Conservation (phyloP, 257 asterid genomes). For the Coffea canephora region DNA sequence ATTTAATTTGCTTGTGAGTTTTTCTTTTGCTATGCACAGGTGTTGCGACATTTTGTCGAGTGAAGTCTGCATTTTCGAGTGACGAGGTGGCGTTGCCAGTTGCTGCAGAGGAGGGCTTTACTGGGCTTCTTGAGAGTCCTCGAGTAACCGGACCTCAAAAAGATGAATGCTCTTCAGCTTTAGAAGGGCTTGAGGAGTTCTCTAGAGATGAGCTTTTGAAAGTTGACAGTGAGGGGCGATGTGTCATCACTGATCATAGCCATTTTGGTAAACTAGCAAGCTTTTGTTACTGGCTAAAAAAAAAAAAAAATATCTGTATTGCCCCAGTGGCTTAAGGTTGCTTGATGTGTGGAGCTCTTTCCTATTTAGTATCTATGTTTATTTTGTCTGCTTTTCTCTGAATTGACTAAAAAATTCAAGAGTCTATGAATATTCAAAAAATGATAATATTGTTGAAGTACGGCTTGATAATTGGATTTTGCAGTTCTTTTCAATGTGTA, state of each 20-base stretch:
- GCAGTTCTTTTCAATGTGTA: constrained; percentile 93
- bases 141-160: constrained; percentile 41
- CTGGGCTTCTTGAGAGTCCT: constrained; percentile 63
- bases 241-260: constrained; percentile 82
- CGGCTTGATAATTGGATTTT: constrained; percentile 19
- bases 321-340: not conserved
- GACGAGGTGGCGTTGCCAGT: constrained; percentile 80
- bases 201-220: constrained; percentile 68
- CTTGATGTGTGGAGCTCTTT: not conserved
- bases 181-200: constrained; percentile 59
- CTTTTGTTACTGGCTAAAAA: not conserved
- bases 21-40: constrained; percentile 40
- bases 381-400: not conserved
- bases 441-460: constrained; percentile 1
- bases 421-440: too few relatives aligned
- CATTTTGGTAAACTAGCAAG: constrained; percentile 69
- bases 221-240: constrained; percentile 94
- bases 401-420: too few relatives aligned
- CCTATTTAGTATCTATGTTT: not conserved
- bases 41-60: constrained; percentile 95
- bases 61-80: constrained; percentile 70
- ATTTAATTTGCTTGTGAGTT: too few relatives aligned
- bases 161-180: constrained; percentile 35
- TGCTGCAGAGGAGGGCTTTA: constrained; percentile 89
- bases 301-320: not conserved